Conservation (phyloP, 1,139 yeast species). For the Pneumocystis canis region DNA sequence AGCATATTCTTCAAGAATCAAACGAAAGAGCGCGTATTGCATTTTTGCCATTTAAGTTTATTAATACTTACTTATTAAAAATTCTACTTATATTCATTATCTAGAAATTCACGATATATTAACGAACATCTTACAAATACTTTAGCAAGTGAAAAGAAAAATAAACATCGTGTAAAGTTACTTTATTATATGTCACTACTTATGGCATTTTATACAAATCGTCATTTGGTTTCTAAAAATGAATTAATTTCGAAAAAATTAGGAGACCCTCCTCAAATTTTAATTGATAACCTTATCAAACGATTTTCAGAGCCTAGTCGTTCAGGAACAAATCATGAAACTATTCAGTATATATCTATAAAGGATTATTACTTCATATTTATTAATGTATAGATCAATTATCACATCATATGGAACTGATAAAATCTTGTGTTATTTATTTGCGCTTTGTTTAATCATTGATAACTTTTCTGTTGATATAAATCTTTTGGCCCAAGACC, state of each 20-base stretch:
- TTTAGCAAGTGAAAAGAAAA: slow-evolving; percentile 19
- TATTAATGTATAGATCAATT: slow-evolving; percentile 31
- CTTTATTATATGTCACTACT: slow-evolving; percentile 66
- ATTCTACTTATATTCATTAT: slow-evolving; percentile 42
- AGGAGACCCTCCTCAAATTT: slow-evolving; percentile 52
- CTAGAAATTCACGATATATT: slow-evolving; percentile 41
- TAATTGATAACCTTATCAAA: slow-evolving; percentile 59
- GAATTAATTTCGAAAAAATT: slow-evolving; percentile 46
- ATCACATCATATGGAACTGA: slow-evolving; percentile 83
- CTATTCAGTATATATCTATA: slow-evolving; percentile 1
- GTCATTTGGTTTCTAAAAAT: slow-evolving; percentile 45
- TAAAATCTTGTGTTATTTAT: slow-evolving; percentile 62
- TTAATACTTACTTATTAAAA: neutral
- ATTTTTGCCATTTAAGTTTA: slow-evolving; percentile 12
- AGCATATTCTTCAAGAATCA: slow-evolving; percentile 35
- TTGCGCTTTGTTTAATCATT: slow-evolving; percentile 59
- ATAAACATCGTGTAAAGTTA: slow-evolving; percentile 34
- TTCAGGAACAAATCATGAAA: slow-evolving; percentile 50
- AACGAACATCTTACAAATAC: slow-evolving; percentile 33
- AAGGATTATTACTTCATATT: slow-evolving; percentile 26
- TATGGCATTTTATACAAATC: slow-evolving; percentile 62
- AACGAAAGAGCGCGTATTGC: slow-evolving; percentile 10
- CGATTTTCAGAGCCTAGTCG: slow-evolving; percentile 48
- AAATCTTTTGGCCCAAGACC: slow-evolving; percentile 70
- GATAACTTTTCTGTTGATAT: slow-evolving; percentile 64